Base-by-base conservation (phyloP, 108 stramenopile species). In the Epithemia pelagica region DNA sequence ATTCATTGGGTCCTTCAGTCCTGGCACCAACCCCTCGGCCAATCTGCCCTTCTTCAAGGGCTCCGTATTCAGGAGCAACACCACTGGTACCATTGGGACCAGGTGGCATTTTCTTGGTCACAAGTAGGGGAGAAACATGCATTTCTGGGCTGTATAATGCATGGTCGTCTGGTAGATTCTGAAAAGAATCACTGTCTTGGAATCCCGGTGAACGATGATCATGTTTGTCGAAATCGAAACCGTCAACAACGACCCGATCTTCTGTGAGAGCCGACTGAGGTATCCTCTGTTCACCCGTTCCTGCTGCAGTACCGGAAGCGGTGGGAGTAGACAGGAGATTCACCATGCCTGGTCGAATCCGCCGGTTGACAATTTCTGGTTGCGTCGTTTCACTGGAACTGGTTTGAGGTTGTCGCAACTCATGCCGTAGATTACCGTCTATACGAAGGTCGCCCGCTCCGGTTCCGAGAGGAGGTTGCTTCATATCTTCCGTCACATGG, bases 221-320 rank as follows among this genome's bases (percentile, higher is more conserved):
- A 66, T 77, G 31, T 64, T 79, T 83, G 68, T 79, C 78, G 71
- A 62, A 83, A 54, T 83, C 82, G 64, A 83, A 83, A 26, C 67
- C 78, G 52, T 79, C 78, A 1, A 83, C 29, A 15, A 18, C 30
- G 7, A 28, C 26, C 5, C 24, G 5, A 5, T 28, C 21, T 7
- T 26, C 30, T 7, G 28, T 3, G 7, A 26, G 7, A 26, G 29
- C 61, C 18, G 3, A 22, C 51, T 5, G 10, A 46, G 37, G 37
- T 46, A 46, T 10, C 15, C 5, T 15, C 5, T 5, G 15, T 46
- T 46, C 37, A 15, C 37, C 15, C 10, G 37, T 15, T 46, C 37
- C 37, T 10, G 37, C 15, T 46, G 37, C 10, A 15, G 37, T 15
- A 10, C 15, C 10, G 37, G 37, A 10, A 15, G 64, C 21, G 7